Percentiles rank a stretch among this genome's conserved stretches.
Evolutionary conservation across 1,284 basidiomycete genomes (phyloP).

Genomic region (Sporisorium sorghi): DNA sequence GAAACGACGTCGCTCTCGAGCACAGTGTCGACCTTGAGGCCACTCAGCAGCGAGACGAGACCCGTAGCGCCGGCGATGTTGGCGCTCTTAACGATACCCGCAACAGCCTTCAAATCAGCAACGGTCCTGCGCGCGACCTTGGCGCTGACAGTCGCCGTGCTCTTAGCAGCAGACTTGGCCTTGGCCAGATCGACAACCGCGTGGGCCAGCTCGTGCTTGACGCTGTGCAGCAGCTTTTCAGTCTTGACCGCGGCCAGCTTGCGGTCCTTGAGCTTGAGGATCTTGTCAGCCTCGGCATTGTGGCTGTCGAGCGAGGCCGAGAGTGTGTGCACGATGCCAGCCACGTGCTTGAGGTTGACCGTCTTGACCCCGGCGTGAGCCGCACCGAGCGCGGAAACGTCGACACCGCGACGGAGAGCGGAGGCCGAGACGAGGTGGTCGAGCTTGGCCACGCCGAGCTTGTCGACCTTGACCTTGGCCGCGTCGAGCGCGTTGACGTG

Average conservation of each 20-base stretch:
- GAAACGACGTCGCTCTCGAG: constrained; percentile 16
- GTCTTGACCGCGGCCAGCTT: constrained; percentile 6
- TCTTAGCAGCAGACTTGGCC: not conserved
- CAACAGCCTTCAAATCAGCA: not conserved
- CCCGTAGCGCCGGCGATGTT: constrained; percentile 10
- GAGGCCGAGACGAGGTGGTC: constrained; percentile 18
- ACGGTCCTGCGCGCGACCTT: not conserved
- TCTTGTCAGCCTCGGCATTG: constrained; percentile 11
- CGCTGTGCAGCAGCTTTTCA: constrained; percentile 9
- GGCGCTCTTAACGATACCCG: not conserved
- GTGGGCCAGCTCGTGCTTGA: constrained; percentile 10
- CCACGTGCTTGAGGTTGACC: constrained; percentile 33
- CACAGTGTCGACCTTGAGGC: constrained; percentile 13
- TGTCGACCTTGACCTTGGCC: constrained; percentile 14
- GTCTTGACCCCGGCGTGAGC: constrained; percentile 7
- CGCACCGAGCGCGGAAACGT: not conserved
- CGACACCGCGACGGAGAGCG: constrained; percentile 7
- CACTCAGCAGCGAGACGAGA: constrained; percentile 10
- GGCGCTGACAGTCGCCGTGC: constrained; percentile 1
- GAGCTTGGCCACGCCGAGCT: constrained; percentile 19
- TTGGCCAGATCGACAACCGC: constrained; percentile 9
- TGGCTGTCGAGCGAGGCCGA: constrained; percentile 31
- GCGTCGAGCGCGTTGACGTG: constrained; percentile 23
- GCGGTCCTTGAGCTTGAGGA: constrained; percentile 22
- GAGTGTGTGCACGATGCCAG: constrained; percentile 32